Base-by-base conservation (phyloP, 2,329 filamentous ascomycete species). In the Botryotinia calthae region DNA sequence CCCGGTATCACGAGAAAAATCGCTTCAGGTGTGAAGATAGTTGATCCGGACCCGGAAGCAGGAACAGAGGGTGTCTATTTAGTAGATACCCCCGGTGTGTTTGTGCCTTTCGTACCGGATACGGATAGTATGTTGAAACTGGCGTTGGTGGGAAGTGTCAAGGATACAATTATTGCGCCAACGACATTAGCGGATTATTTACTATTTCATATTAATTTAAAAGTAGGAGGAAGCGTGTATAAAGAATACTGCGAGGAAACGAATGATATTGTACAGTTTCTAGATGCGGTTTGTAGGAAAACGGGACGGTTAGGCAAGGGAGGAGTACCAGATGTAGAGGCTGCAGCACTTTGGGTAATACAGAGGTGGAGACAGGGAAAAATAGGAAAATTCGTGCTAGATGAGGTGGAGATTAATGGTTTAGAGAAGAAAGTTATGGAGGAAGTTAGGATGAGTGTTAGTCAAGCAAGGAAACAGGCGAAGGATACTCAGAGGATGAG, bases 61-160 rank as follows among this genome's bases (percentile, higher is more conserved):
- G 84, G 81, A 28, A 82, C 79, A 5, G 78, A 81, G 42, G 74
- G 78, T 56, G 91, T 97, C 8, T 97, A 96, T 81, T 84, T 98
- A 61, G 85, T 97, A 65, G 96, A 99, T 82, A 98, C 95, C 0
- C 96, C 96, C 0, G 96, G 96, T 65, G 95, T 99, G 14, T 99
- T 98, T 82, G 89, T 98, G 73, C 96, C 96, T 0, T 97, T 97
- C 81, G 92, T 98, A 42, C 88, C 91, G 0, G 89, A 97, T 79
- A 87, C 92, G 25, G 92, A 96, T 81, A 89, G 90, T 63, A 99
- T 99, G 96, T 85, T 99, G 75, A 98, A 97, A 82, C 87, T 99
- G n/a, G 92, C 95, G 2, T 87, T 98, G 0, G 94, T 93, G 69
- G 94, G 95, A 31, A 93, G 92, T 81, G 94, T 99, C 71, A 97